A percentile compares a stretch with the other conserved stretches of the same genome.
phyloP scores from a whole-genome alignment of 345 rosid species.

The Populus euphratica region DNA sequence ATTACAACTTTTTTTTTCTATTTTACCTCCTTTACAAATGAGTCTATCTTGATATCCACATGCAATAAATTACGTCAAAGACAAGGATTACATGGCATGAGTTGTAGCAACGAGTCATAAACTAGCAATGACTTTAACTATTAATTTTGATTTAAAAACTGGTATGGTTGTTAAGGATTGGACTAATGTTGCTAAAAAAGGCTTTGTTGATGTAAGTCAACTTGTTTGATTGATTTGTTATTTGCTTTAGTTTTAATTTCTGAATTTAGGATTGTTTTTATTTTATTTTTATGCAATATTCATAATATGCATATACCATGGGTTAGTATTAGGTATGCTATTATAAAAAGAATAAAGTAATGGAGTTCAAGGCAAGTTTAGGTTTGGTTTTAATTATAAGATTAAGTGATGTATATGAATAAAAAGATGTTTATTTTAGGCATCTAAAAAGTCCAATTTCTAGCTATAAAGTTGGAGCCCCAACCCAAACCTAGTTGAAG shows the following conservation, averaged over 20 bases:
- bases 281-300: background rate
- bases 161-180: constrained; percentile 80
- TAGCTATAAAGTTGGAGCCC: background rate
- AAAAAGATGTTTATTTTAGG: background rate
- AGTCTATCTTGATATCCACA: too few species aligned
- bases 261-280: background rate
- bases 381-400: too few species aligned
- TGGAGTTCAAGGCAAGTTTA: too few species aligned
- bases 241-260: background rate
- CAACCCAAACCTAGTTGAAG: background rate
- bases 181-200: constrained; percentile 84
- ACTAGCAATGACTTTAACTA: constrained; percentile 45
- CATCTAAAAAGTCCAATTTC: background rate
- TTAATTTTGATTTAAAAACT: constrained; percentile 83
- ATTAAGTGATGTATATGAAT: too few species aligned
- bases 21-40: too few species aligned
- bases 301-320: too few species aligned
- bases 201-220: constrained; percentile 69
- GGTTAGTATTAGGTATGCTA: too few species aligned
- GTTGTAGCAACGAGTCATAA: constrained; percentile 59
- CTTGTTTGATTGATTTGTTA: background rate
- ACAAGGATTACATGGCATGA: constrained; percentile 74
- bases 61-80: constrained; percentile 34
- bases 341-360: too few species aligned
- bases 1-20: too few species aligned